Evolutionary conservation across 176 grass and related monocot genomes (phyloP), one percentile per base, ranked within the genome.

Genomic region (Oryza australiensis): DNA sequence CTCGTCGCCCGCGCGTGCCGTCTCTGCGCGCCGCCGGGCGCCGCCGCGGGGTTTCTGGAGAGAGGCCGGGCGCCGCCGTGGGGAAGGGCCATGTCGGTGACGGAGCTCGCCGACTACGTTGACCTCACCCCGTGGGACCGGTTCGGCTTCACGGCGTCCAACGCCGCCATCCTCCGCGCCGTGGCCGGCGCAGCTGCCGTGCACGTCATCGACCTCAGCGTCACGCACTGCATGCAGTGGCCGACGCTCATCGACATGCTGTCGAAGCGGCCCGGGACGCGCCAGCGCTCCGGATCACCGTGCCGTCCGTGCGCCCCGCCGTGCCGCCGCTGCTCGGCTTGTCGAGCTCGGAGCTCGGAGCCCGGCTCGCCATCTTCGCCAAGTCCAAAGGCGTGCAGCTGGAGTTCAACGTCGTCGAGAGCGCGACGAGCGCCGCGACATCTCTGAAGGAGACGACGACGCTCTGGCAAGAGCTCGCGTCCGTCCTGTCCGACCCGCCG

Each of bases 181-280:
- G 88, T 90, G 15, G 90, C 85, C 20, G 90, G 86, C 13, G 60
- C 48, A 42, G 68, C 77, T 3, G 81, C 83, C 9, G 77, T 98
- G 57, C 95, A 98, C 89, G 83, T 98, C 60, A 59, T 98, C 6
- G 92, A 98, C 76, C 87, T 98, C 40, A 76, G 95, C 73, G 87
- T 88, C 43, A 98, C 88, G 13, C 92, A 91, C 73, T 95, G 95
- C 89, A 98, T 98, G 95, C 95, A 98, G 93, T 93, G 94, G 85
- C 95, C 95, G 1, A 98, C 95, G 29, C 88, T 98, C 62, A 98
- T 98, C 70, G 95, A 98, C 75, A 45, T 64, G 27, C 79, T 95
- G 4, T 92, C 95, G 2, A 93, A 82, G 45, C 78, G 88, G 4
- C 86, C 92, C 0, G 92, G 90, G 92, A 90, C 0, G 85, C 92